Evolutionary conservation across 495 filamentous ascomycete genomes (phyloP).

Genomic region (Podospora bellae-mahoneyi): DNA sequence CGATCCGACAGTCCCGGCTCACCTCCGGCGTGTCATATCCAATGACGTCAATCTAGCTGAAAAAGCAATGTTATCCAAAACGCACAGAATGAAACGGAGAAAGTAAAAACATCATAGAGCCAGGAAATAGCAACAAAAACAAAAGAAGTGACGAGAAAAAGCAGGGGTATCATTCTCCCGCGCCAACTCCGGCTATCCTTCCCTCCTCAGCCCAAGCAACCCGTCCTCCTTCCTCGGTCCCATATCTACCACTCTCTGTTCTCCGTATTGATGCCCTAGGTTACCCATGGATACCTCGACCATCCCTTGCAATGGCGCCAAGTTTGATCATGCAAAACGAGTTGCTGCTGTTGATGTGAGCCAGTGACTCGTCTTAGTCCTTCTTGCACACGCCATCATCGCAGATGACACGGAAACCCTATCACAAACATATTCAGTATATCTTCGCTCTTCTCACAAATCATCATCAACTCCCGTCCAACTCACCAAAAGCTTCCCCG

Average conservation of each 20-base stretch:
- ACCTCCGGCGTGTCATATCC: not conserved
- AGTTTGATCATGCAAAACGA: not conserved
- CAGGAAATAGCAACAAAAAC: too few relatives aligned
- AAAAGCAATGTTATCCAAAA: not conserved
- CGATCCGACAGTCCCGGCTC: not conserved
- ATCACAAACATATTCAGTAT: not conserved
- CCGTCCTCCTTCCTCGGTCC: too few relatives aligned
- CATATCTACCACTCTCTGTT: too few relatives aligned
- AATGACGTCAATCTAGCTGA: not conserved
- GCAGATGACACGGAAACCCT: not conserved
- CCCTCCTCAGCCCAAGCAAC: too few relatives aligned
- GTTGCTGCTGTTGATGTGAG: not conserved
- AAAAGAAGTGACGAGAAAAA: too few relatives aligned
- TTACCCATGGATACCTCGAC: too few relatives aligned
- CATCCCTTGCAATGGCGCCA: too few relatives aligned
- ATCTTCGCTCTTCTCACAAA: not conserved
- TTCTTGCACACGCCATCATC: not conserved
- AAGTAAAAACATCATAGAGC: too few relatives aligned
- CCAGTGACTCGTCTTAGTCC: not conserved
- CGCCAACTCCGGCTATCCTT: too few relatives aligned
- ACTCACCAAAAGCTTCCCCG: conserved; percentile 1
- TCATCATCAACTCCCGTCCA: not conserved
- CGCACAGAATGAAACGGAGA: too few relatives aligned
- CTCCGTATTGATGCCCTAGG: too few relatives aligned
- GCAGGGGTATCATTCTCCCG: too few relatives aligned